Evolutionary conservation across 2,329 filamentous ascomycete genomes (phyloP).

Genomic region (Penicillium verrucosum): DNA sequence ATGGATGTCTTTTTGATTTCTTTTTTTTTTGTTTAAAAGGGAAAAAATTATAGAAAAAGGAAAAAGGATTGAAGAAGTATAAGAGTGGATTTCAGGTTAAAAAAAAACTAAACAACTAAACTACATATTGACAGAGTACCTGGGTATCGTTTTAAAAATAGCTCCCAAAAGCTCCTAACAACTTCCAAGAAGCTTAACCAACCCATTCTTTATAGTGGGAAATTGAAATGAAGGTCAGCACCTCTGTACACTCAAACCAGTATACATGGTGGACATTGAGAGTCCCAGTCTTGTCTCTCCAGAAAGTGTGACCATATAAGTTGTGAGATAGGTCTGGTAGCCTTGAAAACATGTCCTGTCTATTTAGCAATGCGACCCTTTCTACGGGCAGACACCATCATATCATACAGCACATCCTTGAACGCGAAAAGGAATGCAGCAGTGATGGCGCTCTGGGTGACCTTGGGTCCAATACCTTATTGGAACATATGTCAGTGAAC

Average conservation of each 20-base stretch:
- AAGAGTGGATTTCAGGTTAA: neutral
- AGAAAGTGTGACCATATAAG: neutral
- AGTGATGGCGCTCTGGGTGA: slow-evolving; percentile 93
- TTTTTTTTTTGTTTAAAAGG: too few relatives aligned
- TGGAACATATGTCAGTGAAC: neutral
- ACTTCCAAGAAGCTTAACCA: neutral
- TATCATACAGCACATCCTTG: slow-evolving; percentile 90
- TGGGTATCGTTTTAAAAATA: neutral
- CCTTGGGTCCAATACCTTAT: slow-evolving; percentile 87
- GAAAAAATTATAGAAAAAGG: too few relatives aligned
- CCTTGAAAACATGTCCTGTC: neutral
- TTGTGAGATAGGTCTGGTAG: neutral
- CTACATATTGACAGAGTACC: neutral
- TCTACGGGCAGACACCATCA: slow-evolving; percentile 37
- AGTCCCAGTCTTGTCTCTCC: neutral
- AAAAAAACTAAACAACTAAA: neutral
- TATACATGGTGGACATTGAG: neutral
- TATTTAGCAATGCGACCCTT: slow-evolving; percentile 33
- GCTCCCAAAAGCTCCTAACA: neutral
- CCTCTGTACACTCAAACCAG: neutral
- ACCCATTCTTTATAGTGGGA: neutral
- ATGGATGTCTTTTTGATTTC: neutral
- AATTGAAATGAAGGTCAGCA: neutral
- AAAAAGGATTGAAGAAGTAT: neutral
- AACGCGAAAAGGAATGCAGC: slow-evolving; percentile 96